phyloP scores from a whole-genome alignment of 139 green algal genomes.

The Coccomyxa sp. region DNA sequence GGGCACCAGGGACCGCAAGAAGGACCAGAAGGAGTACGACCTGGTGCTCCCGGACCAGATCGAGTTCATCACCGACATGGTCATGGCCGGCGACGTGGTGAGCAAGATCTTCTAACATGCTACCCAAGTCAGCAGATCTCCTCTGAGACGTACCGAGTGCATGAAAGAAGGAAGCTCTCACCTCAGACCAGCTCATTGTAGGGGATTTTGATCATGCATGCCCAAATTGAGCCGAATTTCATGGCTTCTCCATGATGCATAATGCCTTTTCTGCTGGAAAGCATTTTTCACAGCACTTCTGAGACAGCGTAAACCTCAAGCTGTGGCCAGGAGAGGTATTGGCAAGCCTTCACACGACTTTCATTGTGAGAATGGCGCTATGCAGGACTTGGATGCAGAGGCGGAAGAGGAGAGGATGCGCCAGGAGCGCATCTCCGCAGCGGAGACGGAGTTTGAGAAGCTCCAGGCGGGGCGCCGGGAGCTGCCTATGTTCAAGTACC shows the following conservation, averaged over 20 bases:
- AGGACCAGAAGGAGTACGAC: conserved; percentile 57
- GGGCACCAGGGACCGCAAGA: conserved; percentile 43
- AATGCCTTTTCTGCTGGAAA: no score
- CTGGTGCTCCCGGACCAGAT: conserved; percentile 95
- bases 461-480: conserved; percentile 68
- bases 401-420: conserved; percentile 50
- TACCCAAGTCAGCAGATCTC: no score
- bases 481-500: conserved; percentile 82
- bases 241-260: no score
- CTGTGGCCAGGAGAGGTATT: no score
- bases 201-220: no score
- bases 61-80: conserved; percentile 84
- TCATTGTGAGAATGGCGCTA: not conserved
- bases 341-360: not conserved
- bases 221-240: no score
- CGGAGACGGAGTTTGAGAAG: conserved; percentile 56
- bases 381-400: conserved; percentile 32
- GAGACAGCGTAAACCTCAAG: no score
- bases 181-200: no score
- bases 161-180: no score
- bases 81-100: conserved; percentile 45
- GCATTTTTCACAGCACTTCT: no score
- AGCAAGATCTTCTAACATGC: not conserved
- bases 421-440: conserved; percentile 31
- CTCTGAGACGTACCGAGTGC: no score